Evolutionary conservation across 2,329 filamentous ascomycete genomes (phyloP), one percentile per base, ranked within the genome.

Genomic region (Nemania abortiva): DNA sequence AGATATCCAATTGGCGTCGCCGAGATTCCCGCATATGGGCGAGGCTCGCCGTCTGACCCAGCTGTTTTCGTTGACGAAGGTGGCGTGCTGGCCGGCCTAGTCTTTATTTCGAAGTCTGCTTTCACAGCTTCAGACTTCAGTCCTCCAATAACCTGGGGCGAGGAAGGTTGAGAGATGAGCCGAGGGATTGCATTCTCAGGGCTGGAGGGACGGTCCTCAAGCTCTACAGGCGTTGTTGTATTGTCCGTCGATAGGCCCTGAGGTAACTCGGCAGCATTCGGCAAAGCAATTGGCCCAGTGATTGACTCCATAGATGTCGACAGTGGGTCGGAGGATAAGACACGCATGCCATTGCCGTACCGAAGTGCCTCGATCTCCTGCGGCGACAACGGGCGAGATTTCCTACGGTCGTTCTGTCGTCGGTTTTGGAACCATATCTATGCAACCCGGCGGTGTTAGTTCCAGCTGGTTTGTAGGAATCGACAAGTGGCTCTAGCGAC

Each of bases 391-490:
- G 95, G 94, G 74, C 93, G 91, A 64, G 93, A 94, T 83, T 95
- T 97, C 74, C 95, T 89, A 75, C 95, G 89, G 79, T 97, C 93
- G 81, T 97, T 97, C 81, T 98, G 95, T 73, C 95, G 89, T 77
- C 94, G 90, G 78, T 98, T 98, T 78, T 98, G 95, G 82, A 98
- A 98, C 95, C 95, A 98, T 75, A 98, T 97, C 95, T 98, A 59
- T 37, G 22, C n/a, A 52, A 63, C 22, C 49, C 39, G 54, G 27
- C 55, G 63, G 71, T 52, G 74, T 78, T 72, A 76, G 73, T 68
- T 31, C 56, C 45, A 60, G 69, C 70, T 50, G 55, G 42, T 15
- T 57, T 45, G 54, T 52, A 63, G 39, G 20, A 49, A 45, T 24
- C 37, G 13, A 63, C 55, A 64, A 56, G 50, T 58, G 34, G 37